Evolutionary conservation across 2,329 filamentous ascomycete species (phyloP).

Genomic region (Emydomyces testavorans): DNA sequence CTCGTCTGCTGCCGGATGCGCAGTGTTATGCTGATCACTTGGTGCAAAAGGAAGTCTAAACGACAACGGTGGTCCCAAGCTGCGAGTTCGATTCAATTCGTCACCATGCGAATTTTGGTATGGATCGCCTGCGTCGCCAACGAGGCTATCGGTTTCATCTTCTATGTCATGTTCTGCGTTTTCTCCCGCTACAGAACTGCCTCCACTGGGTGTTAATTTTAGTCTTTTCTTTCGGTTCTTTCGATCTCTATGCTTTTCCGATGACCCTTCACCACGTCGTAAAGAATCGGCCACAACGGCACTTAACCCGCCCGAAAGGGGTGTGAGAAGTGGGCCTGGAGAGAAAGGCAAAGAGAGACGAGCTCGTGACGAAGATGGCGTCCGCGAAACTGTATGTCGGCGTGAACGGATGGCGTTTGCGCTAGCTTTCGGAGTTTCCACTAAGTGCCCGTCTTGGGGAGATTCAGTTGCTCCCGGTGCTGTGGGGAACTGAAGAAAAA

Average conservation of each 20-base stretch:
- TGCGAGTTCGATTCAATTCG: not conserved
- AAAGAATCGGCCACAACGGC: constrained; percentile 55
- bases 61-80: not conserved
- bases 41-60: not conserved
- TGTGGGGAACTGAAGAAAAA: constrained; percentile 31
- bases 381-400: constrained; percentile 26
- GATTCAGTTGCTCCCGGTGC: constrained; percentile 28
- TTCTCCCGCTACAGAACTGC: constrained; percentile 20
- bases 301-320: constrained; percentile 49
- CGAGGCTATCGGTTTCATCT: constrained; percentile 18
- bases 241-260: constrained; percentile 16
- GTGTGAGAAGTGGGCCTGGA: constrained; percentile 48
- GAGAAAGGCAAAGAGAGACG: constrained; percentile 44
- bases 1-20: not conserved
- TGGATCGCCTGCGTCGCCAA: constrained; percentile 14
- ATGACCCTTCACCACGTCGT: constrained; percentile 43
- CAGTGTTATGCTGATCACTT: not conserved
- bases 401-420: constrained; percentile 17
- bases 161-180: constrained; percentile 17
- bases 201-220: constrained; percentile 17
- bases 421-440: constrained; percentile 17
- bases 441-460: constrained; percentile 13
- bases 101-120: not conserved
- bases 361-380: constrained; percentile 32
- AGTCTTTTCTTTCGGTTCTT: not conserved